Conservation (phyloP, 2,329 filamentous ascomycete species). For the Xylariales sp. region DNA sequence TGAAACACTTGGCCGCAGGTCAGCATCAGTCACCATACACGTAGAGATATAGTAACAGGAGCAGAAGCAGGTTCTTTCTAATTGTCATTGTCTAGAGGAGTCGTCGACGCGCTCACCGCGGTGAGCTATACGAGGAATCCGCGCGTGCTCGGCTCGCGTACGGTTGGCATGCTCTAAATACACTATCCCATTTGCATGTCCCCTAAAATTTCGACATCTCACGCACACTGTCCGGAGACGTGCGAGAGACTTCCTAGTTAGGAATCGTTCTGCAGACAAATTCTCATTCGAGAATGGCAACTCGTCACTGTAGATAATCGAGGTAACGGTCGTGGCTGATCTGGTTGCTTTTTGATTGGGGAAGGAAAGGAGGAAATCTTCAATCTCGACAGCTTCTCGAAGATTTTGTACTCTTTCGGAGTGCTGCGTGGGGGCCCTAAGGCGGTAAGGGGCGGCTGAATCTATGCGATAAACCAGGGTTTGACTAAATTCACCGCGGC, state of each 20-base stretch:
- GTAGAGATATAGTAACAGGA: too few species aligned
- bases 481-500: too few species aligned
- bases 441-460: slow-evolving; percentile 2
- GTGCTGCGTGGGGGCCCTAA: background rate
- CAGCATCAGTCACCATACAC: too few species aligned
- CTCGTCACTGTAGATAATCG: slow-evolving; percentile 53
- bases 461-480: too few species aligned
- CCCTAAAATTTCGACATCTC: slow-evolving; percentile 58
- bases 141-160: too few species aligned
- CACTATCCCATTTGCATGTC: too few species aligned
- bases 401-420: background rate
- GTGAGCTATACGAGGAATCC: too few species aligned
- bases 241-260: slow-evolving; percentile 61
- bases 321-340: slow-evolving; percentile 61
- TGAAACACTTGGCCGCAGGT: too few species aligned
- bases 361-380: slow-evolving; percentile 34
- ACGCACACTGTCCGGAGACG: slow-evolving; percentile 43
- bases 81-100: too few species aligned
- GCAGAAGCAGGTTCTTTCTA: too few species aligned
- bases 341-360: slow-evolving; percentile 60
- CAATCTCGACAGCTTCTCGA: background rate
- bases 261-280: slow-evolving; percentile 54
- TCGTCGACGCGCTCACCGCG: too few species aligned
- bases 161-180: too few species aligned
- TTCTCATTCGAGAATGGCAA: slow-evolving; percentile 53